Conservation (phyloP, 2,329 filamentous ascomycete species). For the Cercospora sp. region DNA sequence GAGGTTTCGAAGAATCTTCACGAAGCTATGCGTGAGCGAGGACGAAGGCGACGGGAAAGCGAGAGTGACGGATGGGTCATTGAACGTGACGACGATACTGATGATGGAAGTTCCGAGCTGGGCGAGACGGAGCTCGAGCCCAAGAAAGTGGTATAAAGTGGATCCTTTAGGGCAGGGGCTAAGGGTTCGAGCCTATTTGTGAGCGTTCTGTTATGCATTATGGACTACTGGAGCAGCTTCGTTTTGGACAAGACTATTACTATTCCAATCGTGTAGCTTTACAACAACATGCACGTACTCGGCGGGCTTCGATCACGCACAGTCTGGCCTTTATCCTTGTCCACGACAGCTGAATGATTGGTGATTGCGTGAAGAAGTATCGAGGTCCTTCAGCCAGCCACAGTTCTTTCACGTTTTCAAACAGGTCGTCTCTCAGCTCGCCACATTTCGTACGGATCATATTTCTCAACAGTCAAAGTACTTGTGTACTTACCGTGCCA, state of each 20-base stretch:
- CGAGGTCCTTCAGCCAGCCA: neutral
- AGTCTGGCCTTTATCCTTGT: too few relatives aligned
- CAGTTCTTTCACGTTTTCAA: neutral
- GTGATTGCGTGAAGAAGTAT: too few relatives aligned
- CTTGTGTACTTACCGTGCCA: neutral
- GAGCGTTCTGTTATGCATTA: slow-evolving; percentile 5
- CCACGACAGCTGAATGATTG: too few relatives aligned
- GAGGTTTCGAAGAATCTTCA: slow-evolving; percentile 82
- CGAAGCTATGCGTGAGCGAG: slow-evolving; percentile 79
- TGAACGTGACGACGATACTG: slow-evolving; percentile 27
- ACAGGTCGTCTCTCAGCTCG: neutral
- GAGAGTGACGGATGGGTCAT: slow-evolving; percentile 31
- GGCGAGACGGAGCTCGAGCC: slow-evolving; percentile 21
- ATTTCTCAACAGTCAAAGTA: neutral
- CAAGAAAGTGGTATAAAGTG: slow-evolving; percentile 29
- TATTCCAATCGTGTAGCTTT: neutral
- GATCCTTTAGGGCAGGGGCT: neutral
- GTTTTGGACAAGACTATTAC: neutral
- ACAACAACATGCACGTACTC: neutral
- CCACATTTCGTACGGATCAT: neutral
- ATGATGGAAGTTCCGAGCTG: slow-evolving; percentile 19
- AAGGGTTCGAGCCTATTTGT: neutral
- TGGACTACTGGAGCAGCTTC: neutral
- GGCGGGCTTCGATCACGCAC: neutral
- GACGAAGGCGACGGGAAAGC: slow-evolving; percentile 57